Evolutionary conservation across 805 yeast genomes (phyloP).

Genomic region (Jamesozyma lodderae): DNA sequence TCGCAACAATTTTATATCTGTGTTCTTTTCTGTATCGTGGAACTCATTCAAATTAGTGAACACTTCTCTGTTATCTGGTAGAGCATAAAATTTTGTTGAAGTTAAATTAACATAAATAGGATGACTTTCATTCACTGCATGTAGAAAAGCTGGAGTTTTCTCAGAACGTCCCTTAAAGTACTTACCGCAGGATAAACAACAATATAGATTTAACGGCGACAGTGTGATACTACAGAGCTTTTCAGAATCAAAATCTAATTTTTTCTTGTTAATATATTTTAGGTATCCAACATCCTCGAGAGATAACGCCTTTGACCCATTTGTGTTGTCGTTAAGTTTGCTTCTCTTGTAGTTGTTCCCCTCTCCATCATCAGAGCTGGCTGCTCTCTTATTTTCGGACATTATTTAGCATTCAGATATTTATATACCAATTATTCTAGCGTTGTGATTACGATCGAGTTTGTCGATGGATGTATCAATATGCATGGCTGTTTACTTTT

Average conservation of each 20-base stretch:
- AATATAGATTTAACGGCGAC: conserved; percentile 52
- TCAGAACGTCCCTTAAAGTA: conserved; percentile 60
- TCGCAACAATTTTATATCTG: conserved; percentile 26
- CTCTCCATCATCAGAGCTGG: too few relatives aligned
- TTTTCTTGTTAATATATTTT: conserved; percentile 17
- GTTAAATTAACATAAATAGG: conserved; percentile 55
- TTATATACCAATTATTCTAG: too few relatives aligned
- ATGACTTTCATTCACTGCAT: conserved; percentile 54
- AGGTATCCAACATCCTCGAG: background rate
- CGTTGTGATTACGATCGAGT: too few relatives aligned
- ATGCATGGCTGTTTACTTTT: too few relatives aligned
- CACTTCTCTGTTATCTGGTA: conserved; percentile 45
- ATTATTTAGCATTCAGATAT: too few relatives aligned
- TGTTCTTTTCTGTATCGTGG: too few relatives aligned
- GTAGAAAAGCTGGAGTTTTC: conserved; percentile 58
- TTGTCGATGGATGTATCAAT: too few relatives aligned
- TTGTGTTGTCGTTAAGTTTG: too few relatives aligned
- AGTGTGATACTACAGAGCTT: conserved; percentile 57
- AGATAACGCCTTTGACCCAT: too few relatives aligned
- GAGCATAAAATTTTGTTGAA: conserved; percentile 40
- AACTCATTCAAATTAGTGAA: conserved; percentile 15
- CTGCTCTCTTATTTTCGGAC: too few relatives aligned
- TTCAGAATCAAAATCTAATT: conserved; percentile 59
- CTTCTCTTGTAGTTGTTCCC: too few relatives aligned
- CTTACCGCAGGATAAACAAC: conserved; percentile 67